Conservation (phyloP, 208 protist species). For the Acanthamoeba royreba region DNA sequence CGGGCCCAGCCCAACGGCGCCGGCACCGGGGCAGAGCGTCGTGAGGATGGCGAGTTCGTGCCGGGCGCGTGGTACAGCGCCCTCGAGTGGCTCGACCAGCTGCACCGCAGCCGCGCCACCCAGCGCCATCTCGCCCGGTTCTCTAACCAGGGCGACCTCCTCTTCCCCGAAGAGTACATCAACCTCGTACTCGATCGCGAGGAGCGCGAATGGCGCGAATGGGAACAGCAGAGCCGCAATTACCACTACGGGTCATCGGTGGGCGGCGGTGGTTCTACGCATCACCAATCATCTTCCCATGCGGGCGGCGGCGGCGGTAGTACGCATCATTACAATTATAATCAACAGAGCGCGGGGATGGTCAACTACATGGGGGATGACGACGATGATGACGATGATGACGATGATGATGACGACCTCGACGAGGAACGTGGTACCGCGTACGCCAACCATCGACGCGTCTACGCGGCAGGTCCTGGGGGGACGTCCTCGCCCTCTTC, state of each 20-base stretch:
- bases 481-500: not conserved
- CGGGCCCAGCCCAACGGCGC: too few relatives aligned
- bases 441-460: not conserved
- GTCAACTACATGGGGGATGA: too few relatives aligned
- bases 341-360: too few relatives aligned
- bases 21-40: not conserved
- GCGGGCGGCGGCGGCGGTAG: too few relatives aligned
- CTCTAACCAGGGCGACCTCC: not conserved
- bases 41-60: not conserved
- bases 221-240: not conserved
- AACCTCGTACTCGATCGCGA: not conserved
- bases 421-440: not conserved
- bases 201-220: slow-evolving; percentile 5
- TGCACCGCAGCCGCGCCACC: not conserved
- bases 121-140: not conserved
- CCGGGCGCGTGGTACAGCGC: not conserved
- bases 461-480: not conserved
- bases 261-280: not conserved
- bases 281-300: too few relatives aligned
- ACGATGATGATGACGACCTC: not conserved
- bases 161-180: not conserved
- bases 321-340: too few relatives aligned
- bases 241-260: not conserved
- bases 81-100: not conserved
- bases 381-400: not conserved